Evolutionary conservation across 2,329 filamentous ascomycete genomes (phyloP), one percentile per base, ranked within the genome.

Genomic region (Microdochium paspali): DNA sequence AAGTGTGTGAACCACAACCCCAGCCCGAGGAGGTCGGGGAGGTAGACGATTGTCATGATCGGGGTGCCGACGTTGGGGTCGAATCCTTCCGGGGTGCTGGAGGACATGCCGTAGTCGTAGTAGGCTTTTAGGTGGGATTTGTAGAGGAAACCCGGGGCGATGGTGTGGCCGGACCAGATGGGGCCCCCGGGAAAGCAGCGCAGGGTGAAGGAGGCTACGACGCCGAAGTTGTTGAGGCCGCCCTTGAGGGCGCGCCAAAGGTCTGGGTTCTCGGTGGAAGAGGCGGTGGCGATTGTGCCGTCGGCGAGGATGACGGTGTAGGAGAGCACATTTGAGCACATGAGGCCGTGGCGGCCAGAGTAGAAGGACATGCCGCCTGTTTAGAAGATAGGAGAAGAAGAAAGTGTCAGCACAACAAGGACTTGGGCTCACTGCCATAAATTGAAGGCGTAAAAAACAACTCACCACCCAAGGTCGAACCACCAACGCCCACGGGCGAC

Each of bases 211-310:
- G 30, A 30, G n/a, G 47, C 45, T 3, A 49, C 44, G 24, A 49
- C n/a, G 30, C 47, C 47, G 25, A 49, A 46, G 24, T 49, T 46
- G 47, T 24, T 26, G 21, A 44, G 40, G 5, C 47, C 35, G n/a
- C 47, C 47, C 35, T 49, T 49, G 24, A 46, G 44, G 2, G 47
- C 47, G 23, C 20, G 28, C 21, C 60, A 56, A 35, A 69, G 57
- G 50, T 68, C 67, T 20, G 69, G 56, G 2, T 67, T 66, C 18
- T 61, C 58, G 10, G 61, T 51, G 10, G 69, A 58, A 44, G 62
- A 64, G 56, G 47, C 44, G 47, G 66, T 67, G 47, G 61, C 54
- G 3, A 64, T 52, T 1, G 59, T 49, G 44, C 60, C 62, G 23
- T 57, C 53, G 25, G 57, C 63, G 32, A 69, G 62, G 66, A 3